Base-by-base conservation (phyloP, 2,329 filamentous ascomycete species). In the Trichoderma asperellum region DNA sequence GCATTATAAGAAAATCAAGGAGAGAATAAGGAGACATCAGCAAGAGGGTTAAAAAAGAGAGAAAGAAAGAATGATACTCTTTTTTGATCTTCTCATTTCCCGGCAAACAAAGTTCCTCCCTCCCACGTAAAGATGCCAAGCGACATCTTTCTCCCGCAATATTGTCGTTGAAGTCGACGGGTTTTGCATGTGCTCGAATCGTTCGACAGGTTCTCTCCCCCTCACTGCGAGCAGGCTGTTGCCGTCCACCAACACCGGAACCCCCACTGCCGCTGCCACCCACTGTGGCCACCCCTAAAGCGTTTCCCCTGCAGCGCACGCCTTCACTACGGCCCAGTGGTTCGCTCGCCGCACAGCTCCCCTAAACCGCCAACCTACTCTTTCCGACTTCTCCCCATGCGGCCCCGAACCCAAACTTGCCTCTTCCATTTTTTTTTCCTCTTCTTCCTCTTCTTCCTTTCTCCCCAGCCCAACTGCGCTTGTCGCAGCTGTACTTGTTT, bases 211-310 rank as follows among this genome's bases (percentile, higher is more conserved):
- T 21, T 59, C 57, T n/a, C n/a, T 43, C 18, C 35, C 12, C 53
- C 55, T 37, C 27, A 34, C 55, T 37, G 43, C 52, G 49, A 37
- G 24, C 32, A 32, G 32, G 40, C 64, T 52, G 64, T 14, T 52
- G 5, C 10, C 16, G 34, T 35, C 55, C 37, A 58, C 27, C 40
- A 43, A 8, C 2, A 24, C 24, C 24, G 24, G 40, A 43, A 47
- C 16, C 63, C 63, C 63, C 53, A 66, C 63, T 35, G 52, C 53
- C 27, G 52, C 57, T 66, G n/a, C 64, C 64, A 67, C 64, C 64
- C 64, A 67, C 64, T 35, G 37, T 58, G 55, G 55, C 55, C 63
- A 27, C 57, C 62, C 40, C 29, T 29, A 59, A 57, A 34, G 29
- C 64, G 40, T n/a, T n/a, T 43, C 40, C 55, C 40, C 55, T 67